Base-by-base conservation (phyloP, 1,139 yeast genomes). In the Meyerozyma athensensis region DNA sequence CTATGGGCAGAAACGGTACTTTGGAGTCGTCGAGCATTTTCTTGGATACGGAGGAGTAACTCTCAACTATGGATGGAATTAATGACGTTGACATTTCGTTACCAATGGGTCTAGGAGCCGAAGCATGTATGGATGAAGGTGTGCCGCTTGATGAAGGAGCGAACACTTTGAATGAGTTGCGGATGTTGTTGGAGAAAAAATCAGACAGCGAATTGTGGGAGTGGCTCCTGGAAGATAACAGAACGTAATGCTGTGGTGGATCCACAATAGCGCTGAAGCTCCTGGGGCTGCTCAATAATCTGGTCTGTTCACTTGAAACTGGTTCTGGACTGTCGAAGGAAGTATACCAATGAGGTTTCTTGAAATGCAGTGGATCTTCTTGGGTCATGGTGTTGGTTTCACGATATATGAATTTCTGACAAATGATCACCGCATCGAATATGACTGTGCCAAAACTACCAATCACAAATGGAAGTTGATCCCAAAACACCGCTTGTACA, bases 1-100 rank as follows among this genome's bases (percentile, higher is more conserved):
- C 74, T 24, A 57, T 61, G 4, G 75, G 75, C 48, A 63, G 62
- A 43, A 69, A 68, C 20, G 75, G 75, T 2, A 61, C 50, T 40
- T 65, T 68, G 21, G 58, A 42, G 8, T 61, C 69, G 43, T 62
- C 52, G 7, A 57, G 43, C 64, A 68, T 57, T 39, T 65, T 68
- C 44, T 59, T 61, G 21, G 59, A 55, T 2, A 68, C 58, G 13
- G 65, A 63, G 8, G 73, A 65, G 41, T 65, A 65, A 17, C 61
- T 64, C 6, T 71, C 72, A 9, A 68, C 60, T 9, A 69, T 59
- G 7, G 71, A 64, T 1, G 75, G 75, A 8, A 69, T 57, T 26
- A 68, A 50, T n/a, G 67, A 56, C 0, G 73, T 66, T 3, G 61
- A 55, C 7, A 57, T 37, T 3, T 8, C 41, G 6, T 35, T 36